Evolutionary conservation across 2,329 filamentous ascomycete genomes (phyloP).

Genomic region (Nigrospora osmanthi): DNA sequence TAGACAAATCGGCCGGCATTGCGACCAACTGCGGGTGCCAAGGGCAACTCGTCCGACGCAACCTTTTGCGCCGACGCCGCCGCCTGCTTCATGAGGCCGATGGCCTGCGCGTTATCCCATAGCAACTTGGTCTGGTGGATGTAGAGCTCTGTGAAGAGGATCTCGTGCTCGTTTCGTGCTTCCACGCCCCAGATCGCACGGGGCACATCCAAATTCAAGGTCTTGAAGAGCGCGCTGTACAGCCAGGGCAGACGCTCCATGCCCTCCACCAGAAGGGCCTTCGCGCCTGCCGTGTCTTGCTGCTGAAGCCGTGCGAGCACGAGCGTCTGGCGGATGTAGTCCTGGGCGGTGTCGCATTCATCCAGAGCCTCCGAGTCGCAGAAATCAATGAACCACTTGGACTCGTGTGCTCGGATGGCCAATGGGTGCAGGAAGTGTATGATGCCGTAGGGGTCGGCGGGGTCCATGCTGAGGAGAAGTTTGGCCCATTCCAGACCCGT

Average conservation of each 20-base stretch:
- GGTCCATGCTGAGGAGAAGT: conserved; percentile 68
- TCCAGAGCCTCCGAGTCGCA: conserved; percentile 40
- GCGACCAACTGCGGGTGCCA: conserved; percentile 28
- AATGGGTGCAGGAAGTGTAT: conserved; percentile 75
- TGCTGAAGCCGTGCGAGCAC: conserved; percentile 69
- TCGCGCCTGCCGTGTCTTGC: conserved; percentile 57
- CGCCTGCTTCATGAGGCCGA: conserved; percentile 60
- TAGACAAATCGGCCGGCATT: conserved; percentile 68
- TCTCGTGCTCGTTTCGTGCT: conserved; percentile 55
- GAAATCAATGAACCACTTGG: conserved; percentile 67
- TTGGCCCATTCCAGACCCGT: conserved; percentile 94
- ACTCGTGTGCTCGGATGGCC: conserved; percentile 72
- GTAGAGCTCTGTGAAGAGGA: conserved; percentile 70
- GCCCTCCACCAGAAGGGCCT: conserved; percentile 55
- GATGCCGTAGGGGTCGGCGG: conserved; percentile 75
- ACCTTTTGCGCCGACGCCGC: conserved; percentile 46
- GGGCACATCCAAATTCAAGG: conserved; percentile 71
- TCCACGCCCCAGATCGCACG: conserved; percentile 75
- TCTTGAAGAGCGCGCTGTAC: conserved; percentile 71
- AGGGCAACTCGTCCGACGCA: conserved; percentile 28
- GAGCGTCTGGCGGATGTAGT: conserved; percentile 69
- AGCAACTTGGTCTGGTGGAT: conserved; percentile 69
- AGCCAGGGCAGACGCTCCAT: conserved; percentile 78
- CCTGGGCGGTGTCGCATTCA: conserved; percentile 25
- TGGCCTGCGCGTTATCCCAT: conserved; percentile 74